These are phyloP conservation scores for Sarocladium brachiariae DNA, from an alignment of 2,329 filamentous ascomycete species.

Conservation along the genomic window DNA sequence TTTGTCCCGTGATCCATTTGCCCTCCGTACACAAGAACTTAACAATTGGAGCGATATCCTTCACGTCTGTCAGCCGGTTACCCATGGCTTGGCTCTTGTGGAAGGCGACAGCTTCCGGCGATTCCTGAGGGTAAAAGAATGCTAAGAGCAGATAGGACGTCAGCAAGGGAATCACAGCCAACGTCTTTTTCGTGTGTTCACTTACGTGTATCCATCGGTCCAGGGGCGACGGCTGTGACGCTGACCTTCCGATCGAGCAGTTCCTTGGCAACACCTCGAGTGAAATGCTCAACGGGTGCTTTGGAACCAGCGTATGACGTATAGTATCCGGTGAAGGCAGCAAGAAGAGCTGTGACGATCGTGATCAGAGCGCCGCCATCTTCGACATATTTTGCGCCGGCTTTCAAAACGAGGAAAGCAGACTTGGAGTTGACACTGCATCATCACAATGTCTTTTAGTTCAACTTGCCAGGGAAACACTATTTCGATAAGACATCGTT, in stretches of 20 bases:
- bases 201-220: slow-evolving; percentile 34
- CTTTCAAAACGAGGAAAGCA: slow-evolving; percentile 38
- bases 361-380: slow-evolving; percentile 41
- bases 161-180: too few species aligned
- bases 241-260: slow-evolving; percentile 24
- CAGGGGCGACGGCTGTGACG: slow-evolving; percentile 29
- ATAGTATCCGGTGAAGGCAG: slow-evolving; percentile 38
- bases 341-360: slow-evolving; percentile 36
- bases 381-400: slow-evolving; percentile 31
- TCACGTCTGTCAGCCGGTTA: slow-evolving; percentile 31
- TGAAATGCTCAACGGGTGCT: slow-evolving; percentile 33
- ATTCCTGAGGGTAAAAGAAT: slow-evolving; percentile 38
- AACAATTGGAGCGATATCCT: slow-evolving; percentile 38
- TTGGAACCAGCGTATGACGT: slow-evolving; percentile 38
- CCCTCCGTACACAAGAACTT: slow-evolving; percentile 37
- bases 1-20: slow-evolving; percentile 39
- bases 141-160: slow-evolving; percentile 18
- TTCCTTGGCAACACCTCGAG: slow-evolving; percentile 27
- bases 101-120: slow-evolving; percentile 33
- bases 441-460: too few species aligned
- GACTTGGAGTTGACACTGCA: slow-evolving; percentile 39
- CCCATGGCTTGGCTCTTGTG: slow-evolving; percentile 37
- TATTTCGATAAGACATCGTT: too few species aligned
- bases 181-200: slow-evolving; percentile 10
- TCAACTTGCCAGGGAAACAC: too few species aligned